A percentile compares a stretch with the other conserved stretches of the same genome.
phyloP scores from a whole-genome alignment of 495 filamentous ascomycete species.

The Hypoxylon intermedium region DNA sequence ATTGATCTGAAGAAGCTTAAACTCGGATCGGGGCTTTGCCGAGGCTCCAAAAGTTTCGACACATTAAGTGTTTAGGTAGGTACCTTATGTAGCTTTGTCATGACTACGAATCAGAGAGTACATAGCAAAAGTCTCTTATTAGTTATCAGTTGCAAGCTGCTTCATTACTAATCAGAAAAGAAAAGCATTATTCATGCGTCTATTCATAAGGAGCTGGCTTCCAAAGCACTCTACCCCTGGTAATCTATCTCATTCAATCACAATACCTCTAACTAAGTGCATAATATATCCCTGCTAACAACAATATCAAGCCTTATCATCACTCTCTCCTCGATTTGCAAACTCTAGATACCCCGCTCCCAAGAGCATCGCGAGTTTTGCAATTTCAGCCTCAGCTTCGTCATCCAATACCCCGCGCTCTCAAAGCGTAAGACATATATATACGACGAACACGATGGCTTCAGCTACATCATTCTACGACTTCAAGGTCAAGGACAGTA shows the following conservation, averaged over 20 bases:
- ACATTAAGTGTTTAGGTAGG: conserved; percentile 1
- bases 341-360: conserved; percentile 24
- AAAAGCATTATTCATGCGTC: conserved; percentile 21
- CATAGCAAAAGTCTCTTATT: conserved; percentile 1
- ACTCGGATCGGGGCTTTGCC: conserved; percentile 21
- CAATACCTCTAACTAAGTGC: no score
- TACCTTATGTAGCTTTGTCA: no score
- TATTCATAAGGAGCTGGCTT: conserved; percentile 28
- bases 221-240: conserved; percentile 2
- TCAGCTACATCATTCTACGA: conserved; percentile 91
- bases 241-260: conserved; percentile 16
- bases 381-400: conserved; percentile 11
- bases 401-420: conserved; percentile 15
- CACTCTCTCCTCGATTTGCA: conserved; percentile 13
- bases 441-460: conserved; percentile 67
- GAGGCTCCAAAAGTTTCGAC: conserved; percentile 23
- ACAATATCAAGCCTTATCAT: conserved; percentile 16
- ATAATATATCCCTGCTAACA: background rate
- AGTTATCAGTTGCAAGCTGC: no score
- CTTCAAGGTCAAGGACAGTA: conserved; percentile 85
- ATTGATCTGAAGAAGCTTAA: conserved; percentile 1
- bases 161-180: background rate
- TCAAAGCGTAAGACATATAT: conserved; percentile 2
- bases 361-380: conserved; percentile 16
- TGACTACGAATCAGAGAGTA: background rate